Percentiles rank a stretch among this genome's conserved stretches.
Evolutionary conservation across 208 protist genomes (phyloP).

Genomic region (Porcisia hertigi): DNA sequence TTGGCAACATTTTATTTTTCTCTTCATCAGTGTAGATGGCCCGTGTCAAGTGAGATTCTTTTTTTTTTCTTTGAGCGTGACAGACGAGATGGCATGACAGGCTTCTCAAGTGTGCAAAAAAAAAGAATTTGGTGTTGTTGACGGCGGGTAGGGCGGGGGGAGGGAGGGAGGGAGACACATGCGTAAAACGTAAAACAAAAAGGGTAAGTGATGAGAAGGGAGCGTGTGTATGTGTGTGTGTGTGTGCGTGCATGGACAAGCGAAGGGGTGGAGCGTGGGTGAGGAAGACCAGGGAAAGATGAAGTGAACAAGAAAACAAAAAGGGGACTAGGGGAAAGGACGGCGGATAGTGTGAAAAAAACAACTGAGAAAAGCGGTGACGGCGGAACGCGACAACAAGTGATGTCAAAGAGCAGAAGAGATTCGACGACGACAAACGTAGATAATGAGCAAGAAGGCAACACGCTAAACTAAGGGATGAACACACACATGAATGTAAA

Average conservation of each 20-base stretch:
- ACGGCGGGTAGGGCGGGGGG: neutral
- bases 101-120: neutral
- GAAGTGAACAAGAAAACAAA: slow-evolving; percentile 11
- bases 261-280: neutral
- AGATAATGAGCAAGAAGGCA: neutral
- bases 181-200: neutral
- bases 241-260: neutral
- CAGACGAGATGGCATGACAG: neutral
- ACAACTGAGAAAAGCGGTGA: slow-evolving; percentile 7
- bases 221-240: neutral
- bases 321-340: slow-evolving; percentile 6
- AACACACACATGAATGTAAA: slow-evolving; percentile 7
- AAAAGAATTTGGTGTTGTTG: too few relatives aligned
- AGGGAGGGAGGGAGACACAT: neutral
- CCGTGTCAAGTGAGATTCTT: too few relatives aligned
- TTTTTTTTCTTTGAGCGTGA: too few relatives aligned
- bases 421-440: neutral
- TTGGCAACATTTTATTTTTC: too few relatives aligned
- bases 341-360: slow-evolving; percentile 15
- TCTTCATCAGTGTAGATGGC: too few relatives aligned
- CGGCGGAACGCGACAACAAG: slow-evolving; percentile 9
- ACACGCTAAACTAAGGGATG: slow-evolving; percentile 8
- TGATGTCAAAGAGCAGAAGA: slow-evolving; percentile 9
- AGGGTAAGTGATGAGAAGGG: neutral
- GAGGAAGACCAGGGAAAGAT: slow-evolving; percentile 6